phyloP scores from a whole-genome alignment of 2,329 filamentous ascomycete genomes.

The Colletotrichum sp. region DNA sequence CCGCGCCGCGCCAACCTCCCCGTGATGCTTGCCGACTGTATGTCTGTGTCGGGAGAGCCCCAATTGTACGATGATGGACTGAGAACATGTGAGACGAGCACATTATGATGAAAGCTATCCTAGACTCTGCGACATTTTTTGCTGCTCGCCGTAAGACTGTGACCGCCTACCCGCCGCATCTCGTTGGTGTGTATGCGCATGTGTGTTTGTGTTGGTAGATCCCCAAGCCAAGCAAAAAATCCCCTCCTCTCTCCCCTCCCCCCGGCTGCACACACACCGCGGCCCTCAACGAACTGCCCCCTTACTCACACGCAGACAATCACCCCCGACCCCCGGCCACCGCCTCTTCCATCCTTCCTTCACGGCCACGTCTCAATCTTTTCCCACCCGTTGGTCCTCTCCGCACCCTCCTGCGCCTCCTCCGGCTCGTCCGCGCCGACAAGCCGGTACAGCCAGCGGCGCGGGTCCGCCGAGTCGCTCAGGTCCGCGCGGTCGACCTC shows the following conservation, averaged over 20 bases:
- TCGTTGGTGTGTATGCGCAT: neutral
- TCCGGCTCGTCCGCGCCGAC: conserved; percentile 42
- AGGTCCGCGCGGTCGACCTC: conserved; percentile 80
- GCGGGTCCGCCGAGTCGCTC: conserved; percentile 65
- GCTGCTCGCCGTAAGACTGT: neutral
- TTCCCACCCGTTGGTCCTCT: conserved; percentile 58
- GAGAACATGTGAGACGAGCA: neutral
- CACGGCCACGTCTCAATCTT: conserved; percentile 74
- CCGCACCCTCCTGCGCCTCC: conserved; percentile 33
- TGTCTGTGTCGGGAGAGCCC: neutral
- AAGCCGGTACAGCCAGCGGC: conserved; percentile 72
- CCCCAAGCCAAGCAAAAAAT: neutral
- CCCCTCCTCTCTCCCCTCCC: neutral
- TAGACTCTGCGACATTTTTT: neutral
- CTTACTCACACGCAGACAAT: neutral
- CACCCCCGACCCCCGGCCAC: neutral
- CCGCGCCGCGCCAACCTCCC: neutral
- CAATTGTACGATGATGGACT: conserved; percentile 1
- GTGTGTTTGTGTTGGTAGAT: neutral
- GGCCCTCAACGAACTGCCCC: neutral
- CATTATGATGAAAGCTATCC: neutral
- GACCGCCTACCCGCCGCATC: neutral
- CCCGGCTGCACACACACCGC: neutral
- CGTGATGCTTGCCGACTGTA: neutral
- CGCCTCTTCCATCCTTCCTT: neutral